Evolutionary conservation across 2,329 filamentous ascomycete genomes (phyloP), one percentile per base, ranked within the genome.

Genomic region (Microascus cirrosus): DNA sequence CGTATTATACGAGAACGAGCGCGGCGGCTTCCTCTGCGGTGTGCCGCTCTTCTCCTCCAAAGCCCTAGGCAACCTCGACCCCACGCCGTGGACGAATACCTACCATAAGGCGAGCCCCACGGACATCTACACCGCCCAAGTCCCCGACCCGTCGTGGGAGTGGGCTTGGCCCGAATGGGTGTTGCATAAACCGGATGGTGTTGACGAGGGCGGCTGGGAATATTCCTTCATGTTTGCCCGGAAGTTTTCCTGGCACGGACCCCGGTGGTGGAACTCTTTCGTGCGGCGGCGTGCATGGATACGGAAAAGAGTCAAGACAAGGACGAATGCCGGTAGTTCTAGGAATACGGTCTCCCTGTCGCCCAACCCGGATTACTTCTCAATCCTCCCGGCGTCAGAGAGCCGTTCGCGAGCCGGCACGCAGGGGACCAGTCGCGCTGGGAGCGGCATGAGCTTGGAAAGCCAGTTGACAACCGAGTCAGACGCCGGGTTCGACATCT

Each of bases 81-180:
- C 92, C 0, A 73, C 87, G 8, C 78, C 91, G 0, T 99, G 94
- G 94, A 90, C 92, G 55, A 96, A 91, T 63, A 73, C 73, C 22
- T 80, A 75, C 25, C 77, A 84, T 63, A 82, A 81, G 61, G 70
- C 81, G 12, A 85, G 81, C 56, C 80, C 81, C 12, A 86, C 82
- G 11, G 73, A 79, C 67, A 95, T 93, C 61, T 82, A 86, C 60
- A 96, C 90, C 60, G 91, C 93, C 0, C 92, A 96, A 69, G 83
- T 96, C 1, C 94, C 94, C 0, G 94, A 99, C 68, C 94, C 94
- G 6, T 90, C 86, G 61, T 99, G 94, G 94, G 85, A 90, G 68
- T 99, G 94, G 94, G 84, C 74, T 1, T 86, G 83, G 82, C 77
- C 82, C 2, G 82, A 83, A 56, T 87, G 84, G 84, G 77, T 74